A percentile compares a stretch with the other conserved stretches of the same genome.
Conservation (phyloP, 2,329 filamentous ascomycete genomes). For the Aspergillus jensenii region DNA sequence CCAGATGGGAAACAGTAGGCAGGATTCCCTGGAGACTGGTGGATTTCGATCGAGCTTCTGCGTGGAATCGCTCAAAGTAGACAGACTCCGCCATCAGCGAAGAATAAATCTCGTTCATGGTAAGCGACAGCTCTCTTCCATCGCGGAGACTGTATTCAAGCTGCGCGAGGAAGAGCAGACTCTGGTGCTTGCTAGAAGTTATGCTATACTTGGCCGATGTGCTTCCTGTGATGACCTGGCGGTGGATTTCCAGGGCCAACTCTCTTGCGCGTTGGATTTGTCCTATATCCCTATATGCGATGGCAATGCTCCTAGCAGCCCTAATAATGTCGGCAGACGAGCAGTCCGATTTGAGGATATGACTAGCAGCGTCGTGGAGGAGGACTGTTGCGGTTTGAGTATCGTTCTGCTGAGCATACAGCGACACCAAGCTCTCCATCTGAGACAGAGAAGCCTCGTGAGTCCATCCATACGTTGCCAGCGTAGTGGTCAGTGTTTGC, state of each 20-base stretch:
- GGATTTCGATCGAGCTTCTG: slow-evolving; percentile 38
- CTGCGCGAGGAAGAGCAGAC: slow-evolving; percentile 47
- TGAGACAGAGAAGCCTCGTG: slow-evolving; percentile 39
- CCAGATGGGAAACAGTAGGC: slow-evolving; percentile 32
- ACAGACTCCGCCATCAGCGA: slow-evolving; percentile 44
- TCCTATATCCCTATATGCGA: slow-evolving; percentile 33
- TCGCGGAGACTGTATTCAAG: slow-evolving; percentile 42
- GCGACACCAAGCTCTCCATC: slow-evolving; percentile 35
- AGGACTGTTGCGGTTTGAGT: slow-evolving; percentile 27
- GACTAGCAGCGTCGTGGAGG: slow-evolving; percentile 32
- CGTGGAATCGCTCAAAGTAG: slow-evolving; percentile 42
- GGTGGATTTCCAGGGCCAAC: slow-evolving; percentile 37
- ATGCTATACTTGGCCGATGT: slow-evolving; percentile 34
- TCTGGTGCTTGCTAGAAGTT: slow-evolving; percentile 30
- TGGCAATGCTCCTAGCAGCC: slow-evolving; percentile 37
- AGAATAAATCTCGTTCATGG: slow-evolving; percentile 45
- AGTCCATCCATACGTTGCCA: slow-evolving; percentile 37
- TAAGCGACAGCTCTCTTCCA: slow-evolving; percentile 19
- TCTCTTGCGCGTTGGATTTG: slow-evolving; percentile 32
- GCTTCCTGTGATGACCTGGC: slow-evolving; percentile 37
- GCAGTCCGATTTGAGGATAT: slow-evolving; percentile 30
- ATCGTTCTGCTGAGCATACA: slow-evolving; percentile 35
- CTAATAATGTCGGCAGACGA: slow-evolving; percentile 27
- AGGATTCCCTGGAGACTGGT: slow-evolving; percentile 39
- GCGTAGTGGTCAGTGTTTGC: slow-evolving; percentile 29